A percentile compares a stretch with the other conserved stretches of the same genome.
Evolutionary conservation across 2,329 filamentous ascomycete species (phyloP).

Genomic region (Colletotrichum endophyticum): DNA sequence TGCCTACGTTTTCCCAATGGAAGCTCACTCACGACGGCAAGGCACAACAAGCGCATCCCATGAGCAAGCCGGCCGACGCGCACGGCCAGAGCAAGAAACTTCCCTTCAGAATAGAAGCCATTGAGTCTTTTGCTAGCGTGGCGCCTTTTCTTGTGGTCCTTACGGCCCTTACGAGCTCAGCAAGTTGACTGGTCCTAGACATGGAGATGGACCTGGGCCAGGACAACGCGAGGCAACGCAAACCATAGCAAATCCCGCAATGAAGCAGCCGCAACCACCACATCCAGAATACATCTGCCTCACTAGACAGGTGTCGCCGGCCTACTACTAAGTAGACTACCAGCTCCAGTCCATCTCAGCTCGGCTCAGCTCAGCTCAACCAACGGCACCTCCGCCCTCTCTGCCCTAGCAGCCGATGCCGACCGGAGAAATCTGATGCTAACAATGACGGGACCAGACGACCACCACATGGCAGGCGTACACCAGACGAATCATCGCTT

Average conservation of each 20-base stretch:
- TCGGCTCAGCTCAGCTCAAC: not conserved
- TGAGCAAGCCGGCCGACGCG: not conserved
- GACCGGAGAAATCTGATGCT: not conserved
- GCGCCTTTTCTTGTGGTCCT: not conserved
- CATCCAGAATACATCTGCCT: not conserved
- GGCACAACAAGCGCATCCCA: not conserved
- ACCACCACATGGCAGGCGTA: constrained; percentile 6
- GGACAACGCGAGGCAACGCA: not conserved
- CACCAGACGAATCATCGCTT: constrained; percentile 18
- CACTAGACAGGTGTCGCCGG: not conserved
- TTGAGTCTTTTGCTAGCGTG: not conserved
- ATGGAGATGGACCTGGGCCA: not conserved
- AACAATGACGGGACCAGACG: constrained; percentile 2
- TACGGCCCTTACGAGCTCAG: not conserved
- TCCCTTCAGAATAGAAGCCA: not conserved
- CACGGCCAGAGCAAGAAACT: not conserved
- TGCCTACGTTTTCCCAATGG: not conserved
- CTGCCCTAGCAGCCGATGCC: not conserved
- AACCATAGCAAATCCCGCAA: not conserved
- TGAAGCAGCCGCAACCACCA: not conserved
- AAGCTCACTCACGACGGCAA: not conserved
- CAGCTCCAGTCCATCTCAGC: not conserved
- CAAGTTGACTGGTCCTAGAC: not conserved
- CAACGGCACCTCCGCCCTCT: constrained; percentile 1
- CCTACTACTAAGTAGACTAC: not conserved